Evolutionary conservation across 1,139 yeast genomes (phyloP).

Genomic region (Entelexis sorbosivorans): DNA sequence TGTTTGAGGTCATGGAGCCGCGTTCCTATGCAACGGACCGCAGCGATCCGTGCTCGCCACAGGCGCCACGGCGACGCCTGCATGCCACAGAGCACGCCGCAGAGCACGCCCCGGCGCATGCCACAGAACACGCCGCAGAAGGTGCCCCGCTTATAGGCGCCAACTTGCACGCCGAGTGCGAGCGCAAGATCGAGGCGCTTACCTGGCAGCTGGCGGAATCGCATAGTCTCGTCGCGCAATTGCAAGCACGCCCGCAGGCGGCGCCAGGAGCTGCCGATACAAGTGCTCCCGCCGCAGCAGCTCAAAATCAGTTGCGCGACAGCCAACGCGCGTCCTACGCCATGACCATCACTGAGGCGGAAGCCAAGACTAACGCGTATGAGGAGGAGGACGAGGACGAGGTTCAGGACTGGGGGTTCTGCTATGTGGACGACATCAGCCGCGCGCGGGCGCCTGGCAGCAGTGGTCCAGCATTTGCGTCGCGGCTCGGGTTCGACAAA

Average conservation of each 20-base stretch:
- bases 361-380: neutral
- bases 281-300: neutral
- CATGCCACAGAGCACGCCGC: neutral
- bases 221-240: neutral
- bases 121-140: too few relatives aligned
- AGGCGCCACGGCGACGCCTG: neutral
- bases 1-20: neutral
- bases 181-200: neutral
- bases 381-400: neutral
- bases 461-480: neutral
- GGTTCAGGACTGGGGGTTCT: constrained; percentile 1
- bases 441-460: neutral
- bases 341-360: neutral
- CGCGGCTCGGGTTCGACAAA: neutral
- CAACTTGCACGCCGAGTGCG: constrained; percentile 3
- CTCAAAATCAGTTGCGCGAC: neutral
- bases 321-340: neutral
- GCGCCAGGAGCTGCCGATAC: too few relatives aligned
- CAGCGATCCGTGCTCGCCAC: neutral
- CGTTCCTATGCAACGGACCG: neutral
- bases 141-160: too few relatives aligned
- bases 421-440: neutral
- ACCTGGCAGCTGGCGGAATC: constrained; percentile 1
- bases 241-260: neutral
- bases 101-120: too few relatives aligned